A percentile compares a stretch with the other conserved stretches of the same genome.
phyloP scores from a whole-genome alignment of 345 rosid genomes.

The Iberis pinnata region DNA sequence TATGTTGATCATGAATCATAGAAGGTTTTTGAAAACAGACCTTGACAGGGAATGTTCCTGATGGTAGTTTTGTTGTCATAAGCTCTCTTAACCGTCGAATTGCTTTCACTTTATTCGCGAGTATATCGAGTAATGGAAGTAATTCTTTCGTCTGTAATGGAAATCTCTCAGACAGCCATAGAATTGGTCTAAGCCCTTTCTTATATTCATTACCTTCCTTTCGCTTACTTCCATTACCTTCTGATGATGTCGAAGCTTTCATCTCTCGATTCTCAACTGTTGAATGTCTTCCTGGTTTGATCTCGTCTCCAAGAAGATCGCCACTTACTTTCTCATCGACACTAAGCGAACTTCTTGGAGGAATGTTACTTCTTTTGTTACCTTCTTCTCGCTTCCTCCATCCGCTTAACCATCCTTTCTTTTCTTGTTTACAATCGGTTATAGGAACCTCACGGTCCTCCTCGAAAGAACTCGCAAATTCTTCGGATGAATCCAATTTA shows the following conservation, averaged over 20 bases:
- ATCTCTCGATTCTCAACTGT: conserved; percentile 55
- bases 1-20: neutral
- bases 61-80: conserved; percentile 87
- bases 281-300: conserved; percentile 81
- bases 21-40: conserved; percentile 38
- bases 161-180: conserved; percentile 91
- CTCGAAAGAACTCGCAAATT: conserved; percentile 35
- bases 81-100: conserved; percentile 93
- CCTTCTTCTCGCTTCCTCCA: conserved; percentile 90
- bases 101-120: conserved; percentile 98
- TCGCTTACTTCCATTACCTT: conserved; percentile 42
- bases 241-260: conserved; percentile 47
- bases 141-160: conserved; percentile 94
- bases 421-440: conserved; percentile 74
- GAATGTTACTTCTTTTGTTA: conserved; percentile 41
- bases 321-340: conserved; percentile 86
- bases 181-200: conserved; percentile 90
- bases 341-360: conserved; percentile 82
- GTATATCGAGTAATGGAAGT: conserved; percentile 93
- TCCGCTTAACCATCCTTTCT: conserved; percentile 97
- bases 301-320: conserved; percentile 66
- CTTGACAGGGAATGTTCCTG: conserved; percentile 97
- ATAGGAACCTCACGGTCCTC: conserved; percentile 78
- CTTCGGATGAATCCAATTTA: conserved; percentile 58
- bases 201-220: conserved; percentile 90